Evolutionary conservation across 129 eudicot species (phyloP).

Genomic region (Saposhnikovia divaricata): DNA sequence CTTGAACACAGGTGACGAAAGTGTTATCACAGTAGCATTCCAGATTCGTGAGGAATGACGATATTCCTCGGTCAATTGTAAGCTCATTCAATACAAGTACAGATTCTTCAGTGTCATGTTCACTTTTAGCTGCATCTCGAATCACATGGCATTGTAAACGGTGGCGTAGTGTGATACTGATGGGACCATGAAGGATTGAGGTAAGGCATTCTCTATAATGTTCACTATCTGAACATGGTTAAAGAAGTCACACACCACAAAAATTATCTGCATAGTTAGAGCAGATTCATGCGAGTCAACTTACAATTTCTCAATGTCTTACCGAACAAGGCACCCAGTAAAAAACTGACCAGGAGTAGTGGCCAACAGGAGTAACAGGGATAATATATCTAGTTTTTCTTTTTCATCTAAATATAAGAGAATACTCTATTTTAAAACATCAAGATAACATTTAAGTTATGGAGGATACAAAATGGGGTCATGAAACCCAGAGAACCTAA

Average conservation of each 20-base stretch:
- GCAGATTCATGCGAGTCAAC: too few relatives aligned
- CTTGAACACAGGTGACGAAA: slow-evolving; percentile 93
- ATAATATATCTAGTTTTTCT: neutral
- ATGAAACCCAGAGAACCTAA: slow-evolving; percentile 98
- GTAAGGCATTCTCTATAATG: slow-evolving; percentile 62
- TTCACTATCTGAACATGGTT: slow-evolving; percentile 68
- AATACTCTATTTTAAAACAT: neutral
- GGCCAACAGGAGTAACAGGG: neutral
- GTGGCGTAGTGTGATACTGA: slow-evolving; percentile 81
- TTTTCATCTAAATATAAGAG: neutral
- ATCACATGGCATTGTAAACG: slow-evolving; percentile 86
- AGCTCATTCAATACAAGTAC: slow-evolving; percentile 87
- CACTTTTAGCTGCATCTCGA: slow-evolving; percentile 67
- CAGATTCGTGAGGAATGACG: slow-evolving; percentile 86
- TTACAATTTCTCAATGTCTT: neutral
- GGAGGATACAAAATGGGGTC: slow-evolving; percentile 97
- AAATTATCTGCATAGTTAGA: neutral
- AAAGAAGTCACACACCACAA: slow-evolving; percentile 26
- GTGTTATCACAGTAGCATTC: slow-evolving; percentile 91
- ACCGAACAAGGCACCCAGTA: neutral
- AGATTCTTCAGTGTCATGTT: slow-evolving; percentile 65
- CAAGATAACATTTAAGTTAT: slow-evolving; percentile 5
- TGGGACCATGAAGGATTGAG: slow-evolving; percentile 70
- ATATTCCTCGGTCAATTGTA: slow-evolving; percentile 93
- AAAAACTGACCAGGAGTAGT: neutral